Base-by-base conservation (phyloP, 2,329 filamentous ascomycete genomes). In the Tolypocladium endophyticum region DNA sequence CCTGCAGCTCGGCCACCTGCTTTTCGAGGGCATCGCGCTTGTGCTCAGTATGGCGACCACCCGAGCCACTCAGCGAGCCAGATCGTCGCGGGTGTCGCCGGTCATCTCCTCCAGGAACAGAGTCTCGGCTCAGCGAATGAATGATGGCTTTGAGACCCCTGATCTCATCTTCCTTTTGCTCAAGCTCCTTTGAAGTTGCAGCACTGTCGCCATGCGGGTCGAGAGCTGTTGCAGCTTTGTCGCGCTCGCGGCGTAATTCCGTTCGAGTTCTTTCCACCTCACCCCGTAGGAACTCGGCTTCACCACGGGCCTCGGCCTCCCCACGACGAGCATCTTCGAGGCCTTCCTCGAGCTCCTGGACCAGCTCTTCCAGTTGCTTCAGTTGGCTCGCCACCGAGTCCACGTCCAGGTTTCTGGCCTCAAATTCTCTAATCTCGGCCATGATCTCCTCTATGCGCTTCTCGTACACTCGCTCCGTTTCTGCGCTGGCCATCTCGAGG, bases 71-170 rank as follows among this genome's bases (percentile, higher is more conserved):
- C 43, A 72, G 70, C 1, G 76, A 77, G n/a, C 68, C 69, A 8
- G 67, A 65, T 30, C 69, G 68, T 52, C 66, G 68, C 4, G 64
- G 66, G 7, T 69, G 66, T 5, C 66, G 66, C n/a, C 62, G 66
- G 62, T 73, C 68, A 67, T 76, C 62, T 70, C 71, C 52, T 35
- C 73, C 74, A 4, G 79, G 78, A n/a, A 81, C 77, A 14, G 87
- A 83, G 65, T 90, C 90, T 62, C 91, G 83, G 72, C 92, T 96
- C 43, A 99, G 80, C 23, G 91, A 96, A 74, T 97, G 93, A 62
- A 99, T 97, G 70, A 99, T 97, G 52, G 94, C 93, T 74, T 97
- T 99, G 64, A 99, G 82, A 55, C 94, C 94, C 63, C 93, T 85
- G 69, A 99, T 97, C 77, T 99, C 94, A 67, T 99, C 94, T 68